Base-by-base conservation (phyloP, 345 rosid species). In the Orychophragmus violaceus region DNA sequence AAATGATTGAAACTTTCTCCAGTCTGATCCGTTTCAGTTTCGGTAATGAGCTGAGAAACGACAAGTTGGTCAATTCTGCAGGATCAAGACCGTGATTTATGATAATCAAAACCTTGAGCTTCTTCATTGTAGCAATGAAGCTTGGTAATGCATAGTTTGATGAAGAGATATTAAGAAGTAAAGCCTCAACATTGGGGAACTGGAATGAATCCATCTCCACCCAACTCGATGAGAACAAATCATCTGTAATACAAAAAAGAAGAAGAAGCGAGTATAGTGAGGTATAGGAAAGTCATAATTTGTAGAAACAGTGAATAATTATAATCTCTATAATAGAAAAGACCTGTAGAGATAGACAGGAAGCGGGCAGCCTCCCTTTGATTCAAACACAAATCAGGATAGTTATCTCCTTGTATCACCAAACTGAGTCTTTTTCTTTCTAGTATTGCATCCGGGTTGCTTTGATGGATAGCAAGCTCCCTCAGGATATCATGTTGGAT, bases 1-100 rank as follows among this genome's bases (percentile, higher is more conserved):
- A 22, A 35, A 82, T 74, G 30, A 82, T 1, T 6, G 62, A 70
- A 21, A 70, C 64, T 12, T 70, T 76, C 56, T 85, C 88, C 25
- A 85, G 8, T 62, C 91, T 81, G 36, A 87, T 78, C 60, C 91
- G 78, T 76, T 66, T 85, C 35, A 85, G 77, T 57, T 70, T 66
- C 50, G 80, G 57, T 27, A 81, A 39, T 37, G 78, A 67, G 10
- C 45, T 63, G n/a, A 86, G 50, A 19, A 75, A 51, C 6, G 16
- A 61, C 19, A 82, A 79, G 5, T 84, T 82, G 18, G 45, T 56
- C 23, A 86, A 10, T 63, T 64, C 76, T 1, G 83, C 61, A 0
- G 77, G 71, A 25, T 13, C 84, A 33, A 1, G 13, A 33, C n/a
- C 37, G 37, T 30, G 35, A 30, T 30, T 30, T 30, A 30, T 30